Evolutionary conservation across 345 rosid species (phyloP).

Genomic region (Eucalyptus brandiana): DNA sequence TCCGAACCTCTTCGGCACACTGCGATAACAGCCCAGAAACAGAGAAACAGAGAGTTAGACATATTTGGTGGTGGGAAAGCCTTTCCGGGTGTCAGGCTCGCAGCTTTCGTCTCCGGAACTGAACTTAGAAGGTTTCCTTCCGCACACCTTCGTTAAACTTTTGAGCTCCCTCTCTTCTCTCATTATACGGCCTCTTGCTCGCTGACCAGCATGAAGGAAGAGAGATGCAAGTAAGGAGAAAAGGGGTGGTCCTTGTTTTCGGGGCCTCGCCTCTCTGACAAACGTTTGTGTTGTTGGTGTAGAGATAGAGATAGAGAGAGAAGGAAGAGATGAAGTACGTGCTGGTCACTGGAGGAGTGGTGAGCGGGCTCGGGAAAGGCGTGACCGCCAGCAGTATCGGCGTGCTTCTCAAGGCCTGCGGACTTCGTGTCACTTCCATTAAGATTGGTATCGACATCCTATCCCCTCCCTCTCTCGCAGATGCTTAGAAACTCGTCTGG

Average conservation of each 20-base stretch:
- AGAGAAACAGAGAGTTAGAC: not conserved
- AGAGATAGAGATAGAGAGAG: not conserved
- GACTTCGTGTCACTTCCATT: constrained; percentile 74
- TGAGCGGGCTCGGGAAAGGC: constrained; percentile 58
- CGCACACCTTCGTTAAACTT: not conserved
- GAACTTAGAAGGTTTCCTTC: not conserved
- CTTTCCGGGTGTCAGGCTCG: not conserved
- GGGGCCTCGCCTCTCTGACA: not conserved
- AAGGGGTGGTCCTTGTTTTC: not conserved
- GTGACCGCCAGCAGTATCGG: constrained; percentile 60
- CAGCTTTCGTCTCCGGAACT: not conserved
- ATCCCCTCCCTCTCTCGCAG: not conserved
- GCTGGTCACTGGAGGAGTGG: constrained; percentile 51
- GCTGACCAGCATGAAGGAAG: not conserved
- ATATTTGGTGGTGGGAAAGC: not conserved
- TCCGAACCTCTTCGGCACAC: not conserved
- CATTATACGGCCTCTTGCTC: not conserved
- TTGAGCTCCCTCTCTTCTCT: not conserved
- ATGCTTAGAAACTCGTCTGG: not conserved
- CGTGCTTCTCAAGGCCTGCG: constrained; percentile 59
- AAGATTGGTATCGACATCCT: constrained; percentile 43
- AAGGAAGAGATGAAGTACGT: constrained; percentile 38
- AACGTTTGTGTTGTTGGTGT: not conserved
- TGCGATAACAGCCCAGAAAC: not conserved
- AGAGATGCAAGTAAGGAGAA: not conserved